Evolutionary conservation across 495 filamentous ascomycete species (phyloP), one percentile per base, ranked within the genome.

Genomic region (Penicillium odoratum): DNA sequence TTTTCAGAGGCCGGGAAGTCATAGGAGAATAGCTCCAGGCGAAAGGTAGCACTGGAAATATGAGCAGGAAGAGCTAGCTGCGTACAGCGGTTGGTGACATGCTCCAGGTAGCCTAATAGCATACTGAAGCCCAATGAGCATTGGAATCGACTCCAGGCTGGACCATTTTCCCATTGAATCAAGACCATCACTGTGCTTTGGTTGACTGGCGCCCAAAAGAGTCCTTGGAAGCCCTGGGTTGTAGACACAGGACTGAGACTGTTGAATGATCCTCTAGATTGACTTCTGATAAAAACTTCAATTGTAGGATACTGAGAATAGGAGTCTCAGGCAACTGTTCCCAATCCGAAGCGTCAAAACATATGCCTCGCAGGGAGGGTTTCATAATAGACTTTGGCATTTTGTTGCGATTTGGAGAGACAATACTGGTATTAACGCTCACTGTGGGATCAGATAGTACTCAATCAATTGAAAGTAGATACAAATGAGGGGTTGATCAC

Each of bases 21-120:
- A 48, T 30, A 48, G 28, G 47, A 48, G 26, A 48, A 13, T 48
- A 48, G 13, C 47, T 48, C 47, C 9, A 48, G 47, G 29, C 47
- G 15, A 48, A 13, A 30, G 18, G n/a, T 10, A 48, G 29, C 15
- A 16, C 6, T 48, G 11, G 11, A 13, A 26, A 48, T 7, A 48
- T 48, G 15, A 30, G 5, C 26, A 13, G 47, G 47, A 16, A 48
- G 47, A 30, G 47, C 26, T 33, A 31, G 47, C 25, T 48, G 26
- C 15, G n/a, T 30, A 48, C 47, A 48, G 26, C 26, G 47, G 26
- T 33, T 48, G 26, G 9, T 15, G n/a, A 31, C 25, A 48, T 29
- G 3, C 4, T 16, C 15, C 7, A 48, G 3, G n/a, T 48, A 48
- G 29, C 26, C 47, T 31, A 48, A 16, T n/a, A 48, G 26, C 47